phyloP scores from a whole-genome alignment of 2,329 filamentous ascomycete genomes.

The Colletotrichum eremochloae region DNA sequence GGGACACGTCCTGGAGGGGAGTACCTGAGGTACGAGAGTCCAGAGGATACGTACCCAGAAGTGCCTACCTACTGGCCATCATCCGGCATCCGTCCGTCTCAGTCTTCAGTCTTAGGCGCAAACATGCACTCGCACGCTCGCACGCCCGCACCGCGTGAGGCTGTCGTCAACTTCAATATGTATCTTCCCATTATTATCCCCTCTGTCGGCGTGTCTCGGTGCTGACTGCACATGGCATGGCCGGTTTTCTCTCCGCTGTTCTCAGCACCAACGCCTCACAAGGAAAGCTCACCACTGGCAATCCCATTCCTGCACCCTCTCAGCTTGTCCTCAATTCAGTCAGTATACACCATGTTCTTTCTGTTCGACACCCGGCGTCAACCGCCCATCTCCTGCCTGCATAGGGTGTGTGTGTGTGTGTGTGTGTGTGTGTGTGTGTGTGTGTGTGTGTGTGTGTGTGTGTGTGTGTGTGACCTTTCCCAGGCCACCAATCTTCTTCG shows the following conservation, averaged over 20 bases:
- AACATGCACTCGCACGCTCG: constrained; percentile 19
- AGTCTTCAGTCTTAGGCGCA: constrained; percentile 38
- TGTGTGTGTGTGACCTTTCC: not conserved
- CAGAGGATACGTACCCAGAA: not conserved
- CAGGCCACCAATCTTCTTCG: constrained; percentile 7
- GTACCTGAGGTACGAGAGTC: not conserved
- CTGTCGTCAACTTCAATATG: constrained; percentile 21
- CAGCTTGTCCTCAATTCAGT: too few species aligned
- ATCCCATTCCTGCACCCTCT: not conserved
- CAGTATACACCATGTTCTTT: too few species aligned
- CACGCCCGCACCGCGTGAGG: not conserved
- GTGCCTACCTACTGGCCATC: not conserved
- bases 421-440: not conserved
- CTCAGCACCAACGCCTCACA: not conserved
- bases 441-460: too few species aligned
- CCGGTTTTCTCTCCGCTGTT: not conserved
- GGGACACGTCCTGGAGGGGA: not conserved
- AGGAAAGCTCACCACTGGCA: not conserved
- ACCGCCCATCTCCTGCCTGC: constrained; percentile 10
- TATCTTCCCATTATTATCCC: not conserved
- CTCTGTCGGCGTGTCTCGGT: constrained; percentile 13
- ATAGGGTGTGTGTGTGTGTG: not conserved
- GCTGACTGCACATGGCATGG: constrained; percentile 10
- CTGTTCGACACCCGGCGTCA: not conserved
- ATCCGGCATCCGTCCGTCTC: constrained; percentile 31